phyloP scores from a whole-genome alignment of 225 moss, liverwort and hornwort genomes.

The Lunularia cruciata region DNA sequence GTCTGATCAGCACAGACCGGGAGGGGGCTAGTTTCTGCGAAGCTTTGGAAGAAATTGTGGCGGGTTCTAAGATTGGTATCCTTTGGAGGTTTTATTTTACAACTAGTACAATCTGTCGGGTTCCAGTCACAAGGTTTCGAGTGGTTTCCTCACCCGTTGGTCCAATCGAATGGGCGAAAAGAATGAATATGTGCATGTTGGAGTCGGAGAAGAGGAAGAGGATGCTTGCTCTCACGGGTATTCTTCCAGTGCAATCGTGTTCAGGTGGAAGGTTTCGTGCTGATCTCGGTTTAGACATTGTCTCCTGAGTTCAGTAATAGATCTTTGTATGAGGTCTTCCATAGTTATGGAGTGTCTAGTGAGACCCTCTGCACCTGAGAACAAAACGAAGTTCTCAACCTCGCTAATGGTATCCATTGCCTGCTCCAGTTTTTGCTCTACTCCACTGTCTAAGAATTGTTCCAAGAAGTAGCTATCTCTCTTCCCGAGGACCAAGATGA shows the following conservation, averaged over 20 bases:
- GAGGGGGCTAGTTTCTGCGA: no score
- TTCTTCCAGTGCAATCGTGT: neutral
- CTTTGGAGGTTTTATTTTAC: neutral
- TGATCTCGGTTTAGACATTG: neutral
- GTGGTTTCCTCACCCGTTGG: no score
- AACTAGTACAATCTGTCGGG: no score
- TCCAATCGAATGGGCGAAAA: neutral
- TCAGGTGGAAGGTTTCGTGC: conserved; percentile 5
- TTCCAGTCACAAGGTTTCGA: no score
- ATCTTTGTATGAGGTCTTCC: conserved; percentile 40
- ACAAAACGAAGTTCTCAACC: conserved; percentile 41
- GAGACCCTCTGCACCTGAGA: conserved; percentile 42
- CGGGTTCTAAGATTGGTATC: neutral
- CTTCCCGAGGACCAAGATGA: conserved; percentile 25
- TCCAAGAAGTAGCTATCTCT: conserved; percentile 23
- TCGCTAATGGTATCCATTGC: conserved; percentile 39
- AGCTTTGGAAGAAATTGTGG: no score
- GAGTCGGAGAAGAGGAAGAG: neutral
- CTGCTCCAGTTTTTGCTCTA: conserved; percentile 28
- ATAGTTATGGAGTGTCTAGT: conserved; percentile 37
- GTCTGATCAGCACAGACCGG: no score
- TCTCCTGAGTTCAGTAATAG: conserved; percentile 18
- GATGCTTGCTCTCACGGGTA: neutral
- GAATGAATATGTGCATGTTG: neutral
- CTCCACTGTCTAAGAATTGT: conserved; percentile 22